These are phyloP conservation scores for Puccinia novopanici DNA, from an alignment of 1,284 basidiomycete species.

Conservation along the genomic window DNA sequence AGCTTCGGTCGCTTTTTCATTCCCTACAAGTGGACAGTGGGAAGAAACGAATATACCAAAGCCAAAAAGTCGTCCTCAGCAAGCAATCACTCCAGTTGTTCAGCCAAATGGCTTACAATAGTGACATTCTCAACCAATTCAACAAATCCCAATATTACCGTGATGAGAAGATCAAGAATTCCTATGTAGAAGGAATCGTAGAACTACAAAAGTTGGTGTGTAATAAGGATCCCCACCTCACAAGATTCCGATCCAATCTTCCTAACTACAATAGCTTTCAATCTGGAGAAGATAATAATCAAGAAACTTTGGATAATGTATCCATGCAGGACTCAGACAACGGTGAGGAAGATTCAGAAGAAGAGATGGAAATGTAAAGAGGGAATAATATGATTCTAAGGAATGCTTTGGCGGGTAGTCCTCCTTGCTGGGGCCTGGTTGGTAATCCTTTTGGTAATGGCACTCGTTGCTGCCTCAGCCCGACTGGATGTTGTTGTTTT, in stretches of 20 bases:
- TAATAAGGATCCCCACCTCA: no score
- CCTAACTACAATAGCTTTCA: background rate
- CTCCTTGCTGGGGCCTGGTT: background rate
- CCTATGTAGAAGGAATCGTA: background rate
- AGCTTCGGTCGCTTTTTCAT: background rate
- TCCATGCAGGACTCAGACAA: no score
- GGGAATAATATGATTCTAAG: no score
- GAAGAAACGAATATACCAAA: background rate
- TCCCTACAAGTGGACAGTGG: background rate
- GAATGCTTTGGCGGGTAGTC: background rate
- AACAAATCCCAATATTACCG: no score
- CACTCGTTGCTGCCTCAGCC: background rate
- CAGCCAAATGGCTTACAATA: background rate
- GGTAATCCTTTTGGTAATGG: background rate
- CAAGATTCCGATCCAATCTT: background rate
- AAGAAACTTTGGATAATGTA: no score
- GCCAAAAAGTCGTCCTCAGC: background rate
- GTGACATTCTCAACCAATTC: background rate
- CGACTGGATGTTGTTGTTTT: background rate
- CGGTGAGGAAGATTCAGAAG: no score
- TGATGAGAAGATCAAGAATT: background rate
- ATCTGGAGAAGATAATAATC: background rate
- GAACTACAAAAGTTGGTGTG: background rate
- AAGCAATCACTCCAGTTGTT: background rate
- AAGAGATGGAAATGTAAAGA: no score